Conservation (phyloP, 768 basidiomycete genomes). For the Psilocybe cyanescens region DNA sequence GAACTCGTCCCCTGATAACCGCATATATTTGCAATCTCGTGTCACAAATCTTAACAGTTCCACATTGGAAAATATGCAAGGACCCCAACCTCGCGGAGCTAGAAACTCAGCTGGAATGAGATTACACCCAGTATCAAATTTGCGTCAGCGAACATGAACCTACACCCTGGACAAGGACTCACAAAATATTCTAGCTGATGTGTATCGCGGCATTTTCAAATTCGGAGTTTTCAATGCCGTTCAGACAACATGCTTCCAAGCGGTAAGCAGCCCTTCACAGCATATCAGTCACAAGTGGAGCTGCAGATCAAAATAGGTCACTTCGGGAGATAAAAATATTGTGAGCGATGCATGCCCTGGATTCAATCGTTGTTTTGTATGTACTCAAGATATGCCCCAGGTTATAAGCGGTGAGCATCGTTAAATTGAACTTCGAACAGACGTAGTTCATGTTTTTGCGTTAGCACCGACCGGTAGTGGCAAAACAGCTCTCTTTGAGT, state of each 20-base stretch:
- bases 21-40: background rate
- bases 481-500: slow-evolving; percentile 94
- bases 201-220: slow-evolving; percentile 81
- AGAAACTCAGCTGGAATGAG: slow-evolving; percentile 43
- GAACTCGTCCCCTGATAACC: background rate
- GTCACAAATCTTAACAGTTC: background rate
- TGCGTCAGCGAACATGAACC: slow-evolving; percentile 51
- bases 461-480: slow-evolving; percentile 95
- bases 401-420: slow-evolving; percentile 65
- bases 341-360: slow-evolving; percentile 38
- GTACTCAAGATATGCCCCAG: slow-evolving; percentile 37
- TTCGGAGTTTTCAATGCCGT: slow-evolving; percentile 92
- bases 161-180: slow-evolving; percentile 1
- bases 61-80: background rate
- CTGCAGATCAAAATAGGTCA: slow-evolving; percentile 44
- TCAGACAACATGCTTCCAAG: slow-evolving; percentile 82
- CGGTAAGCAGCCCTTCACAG: slow-evolving; percentile 47
- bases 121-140: slow-evolving; percentile 71
- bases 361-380: background rate
- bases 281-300: background rate
- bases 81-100: slow-evolving; percentile 1
- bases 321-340: slow-evolving; percentile 64
- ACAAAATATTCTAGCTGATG: slow-evolving; percentile 63
- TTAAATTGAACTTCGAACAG: background rate
- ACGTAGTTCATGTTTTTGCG: background rate